phyloP scores from a whole-genome alignment of 108 stramenopile genomes.

The Nitzschia sp. region DNA sequence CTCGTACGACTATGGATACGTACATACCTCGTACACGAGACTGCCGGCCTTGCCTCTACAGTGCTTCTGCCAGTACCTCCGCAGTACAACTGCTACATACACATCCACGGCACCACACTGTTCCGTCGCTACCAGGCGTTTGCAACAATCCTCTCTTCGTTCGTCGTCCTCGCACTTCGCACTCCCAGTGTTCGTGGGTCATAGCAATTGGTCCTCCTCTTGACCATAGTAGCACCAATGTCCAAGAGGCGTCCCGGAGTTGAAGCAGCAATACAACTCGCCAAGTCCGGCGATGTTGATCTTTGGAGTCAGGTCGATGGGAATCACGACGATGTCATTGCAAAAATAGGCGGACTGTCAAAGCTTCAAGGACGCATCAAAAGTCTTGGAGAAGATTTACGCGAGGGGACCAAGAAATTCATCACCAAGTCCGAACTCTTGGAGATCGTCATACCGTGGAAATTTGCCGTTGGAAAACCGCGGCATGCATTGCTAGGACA shows the following conservation, averaged over 20 bases:
- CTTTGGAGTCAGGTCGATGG: slow-evolving; percentile 31
- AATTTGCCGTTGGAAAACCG: slow-evolving; percentile 77
- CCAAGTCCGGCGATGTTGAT: slow-evolving; percentile 4
- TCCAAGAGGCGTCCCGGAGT: slow-evolving; percentile 47
- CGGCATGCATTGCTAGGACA: slow-evolving; percentile 52
- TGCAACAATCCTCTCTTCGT: too few species aligned
- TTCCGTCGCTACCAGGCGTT: too few species aligned
- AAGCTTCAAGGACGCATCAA: slow-evolving; percentile 33
- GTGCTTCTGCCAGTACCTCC: too few species aligned
- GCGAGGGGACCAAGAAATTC: slow-evolving; percentile 6
- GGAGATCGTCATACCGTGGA: slow-evolving; percentile 64
- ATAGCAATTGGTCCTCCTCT: too few species aligned
- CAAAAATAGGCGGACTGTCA: slow-evolving; percentile 33
- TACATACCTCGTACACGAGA: too few species aligned
- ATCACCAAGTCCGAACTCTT: slow-evolving; percentile 63
- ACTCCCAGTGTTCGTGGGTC: too few species aligned
- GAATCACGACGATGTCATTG: slow-evolving; percentile 39
- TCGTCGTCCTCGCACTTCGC: too few species aligned
- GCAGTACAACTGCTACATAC: too few species aligned
- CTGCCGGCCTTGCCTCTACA: too few species aligned
- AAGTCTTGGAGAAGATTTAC: neutral
- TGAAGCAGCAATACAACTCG: slow-evolving; percentile 41
- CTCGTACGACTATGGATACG: too few species aligned
- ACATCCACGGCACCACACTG: too few species aligned
- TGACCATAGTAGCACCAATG: slow-evolving; percentile 1